Base-by-base conservation (phyloP, 2,329 filamentous ascomycete species). In the Raffaelea albimanens region DNA sequence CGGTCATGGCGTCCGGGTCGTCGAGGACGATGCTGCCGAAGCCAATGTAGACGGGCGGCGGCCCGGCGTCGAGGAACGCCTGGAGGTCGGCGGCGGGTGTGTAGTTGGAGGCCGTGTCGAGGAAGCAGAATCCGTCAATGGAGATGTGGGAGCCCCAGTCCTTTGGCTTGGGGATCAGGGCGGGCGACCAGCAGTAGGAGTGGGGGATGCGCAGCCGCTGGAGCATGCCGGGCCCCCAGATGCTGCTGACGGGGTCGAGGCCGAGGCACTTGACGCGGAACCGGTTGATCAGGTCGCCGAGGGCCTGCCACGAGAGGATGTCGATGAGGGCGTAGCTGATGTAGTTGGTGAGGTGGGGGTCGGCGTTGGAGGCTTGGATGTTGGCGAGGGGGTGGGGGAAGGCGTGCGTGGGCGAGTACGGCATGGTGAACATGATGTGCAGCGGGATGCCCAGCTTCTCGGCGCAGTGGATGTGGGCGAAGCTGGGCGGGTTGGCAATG, bases 251-350 rank as follows among this genome's bases (percentile, higher is more conserved):
- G 16, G 40, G 85, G 25, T 42, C 46, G 2, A 53, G 48, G 14
- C 42, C 48, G 5, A 53, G 40, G 20, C 44, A 39, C 14, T 43
- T 43, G 10, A 19, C n/a, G 40, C 86, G 73, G 55, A 90, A 88
- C 21, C 78, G 69, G 57, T 91, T 90, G 53, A 90, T 77, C 19
- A 90, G 66, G 60, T 90, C 85, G 2, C 86, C 86, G 0, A 91
- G 70, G 0, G 88, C 89, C 62, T 95, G 88, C 88, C 88, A 95
- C 1, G 87, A 84, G 72, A 90, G 86, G 76, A 87, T 82, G 59
- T 91, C 86, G 1, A 91, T 83, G 25, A 91, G 65, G 0, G 84
- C 80, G 58, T 89, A 91, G 3, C 78, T 83, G 60, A 90, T 86
- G 58, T 85, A 87, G 61, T 90, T 91, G 11, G 82, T 79, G 57